These are phyloP conservation scores for Ricinus communis DNA, from an alignment of 345 rosid genomes.

Conservation along the genomic window DNA sequence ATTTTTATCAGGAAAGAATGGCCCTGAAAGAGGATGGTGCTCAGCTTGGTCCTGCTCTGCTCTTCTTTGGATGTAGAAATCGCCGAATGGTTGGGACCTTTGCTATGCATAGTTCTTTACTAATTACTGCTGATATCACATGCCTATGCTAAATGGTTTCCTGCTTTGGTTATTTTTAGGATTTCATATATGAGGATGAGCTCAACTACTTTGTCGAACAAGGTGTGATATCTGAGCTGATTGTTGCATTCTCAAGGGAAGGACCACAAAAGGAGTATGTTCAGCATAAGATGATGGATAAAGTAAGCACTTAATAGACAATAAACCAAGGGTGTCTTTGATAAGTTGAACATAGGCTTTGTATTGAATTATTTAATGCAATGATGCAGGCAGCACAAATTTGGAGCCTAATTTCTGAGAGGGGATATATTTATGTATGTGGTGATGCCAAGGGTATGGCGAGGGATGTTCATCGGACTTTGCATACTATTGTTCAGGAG, in stretches of 20 bases:
- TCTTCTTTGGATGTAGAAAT: constrained; percentile 38
- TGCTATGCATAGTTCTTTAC: neutral
- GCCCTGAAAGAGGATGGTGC: constrained; percentile 25
- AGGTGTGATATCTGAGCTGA: constrained; percentile 30
- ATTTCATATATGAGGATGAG: constrained; percentile 38
- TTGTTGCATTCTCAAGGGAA: constrained; percentile 37
- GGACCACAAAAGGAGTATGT: constrained; percentile 35
- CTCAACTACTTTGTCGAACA: constrained; percentile 27
- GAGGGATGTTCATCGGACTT: constrained; percentile 35
- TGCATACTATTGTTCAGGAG: constrained; percentile 35
- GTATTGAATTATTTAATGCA: neutral
- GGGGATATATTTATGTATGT: constrained; percentile 34
- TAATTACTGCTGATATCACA: neutral
- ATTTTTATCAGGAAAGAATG: constrained; percentile 31
- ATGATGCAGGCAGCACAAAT: constrained; percentile 30
- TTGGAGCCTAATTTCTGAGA: constrained; percentile 28
- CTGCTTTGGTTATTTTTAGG: constrained; percentile 9
- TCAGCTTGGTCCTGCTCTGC: constrained; percentile 29
- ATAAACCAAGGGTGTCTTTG: neutral
- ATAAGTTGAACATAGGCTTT: neutral
- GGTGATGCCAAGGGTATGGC: constrained; percentile 43
- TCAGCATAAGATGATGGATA: constrained; percentile 33
- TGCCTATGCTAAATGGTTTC: neutral
- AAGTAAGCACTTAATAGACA: constrained; percentile 8
- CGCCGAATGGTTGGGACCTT: constrained; percentile 27